Evolutionary conservation across 192 early-diverging fungal genomes (phyloP), one percentile per base, ranked within the genome.

Genomic region (Coemansia sp.): DNA sequence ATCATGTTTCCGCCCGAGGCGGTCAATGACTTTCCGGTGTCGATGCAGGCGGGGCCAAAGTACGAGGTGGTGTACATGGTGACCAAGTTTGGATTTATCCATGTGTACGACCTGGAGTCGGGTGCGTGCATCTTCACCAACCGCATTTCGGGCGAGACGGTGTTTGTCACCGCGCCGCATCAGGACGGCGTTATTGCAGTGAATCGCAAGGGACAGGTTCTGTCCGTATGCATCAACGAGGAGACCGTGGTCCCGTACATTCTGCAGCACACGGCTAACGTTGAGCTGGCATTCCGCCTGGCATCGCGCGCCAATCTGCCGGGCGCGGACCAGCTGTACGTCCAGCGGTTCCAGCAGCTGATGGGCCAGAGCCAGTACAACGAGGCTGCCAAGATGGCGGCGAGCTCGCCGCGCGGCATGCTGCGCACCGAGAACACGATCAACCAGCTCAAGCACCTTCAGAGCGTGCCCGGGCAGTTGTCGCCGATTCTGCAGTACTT

Each of bases 401-500:
- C 96, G 26, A 93, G 76, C 32, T 96, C 95, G 5, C 96, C 96
- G 21, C 78, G 93, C 73, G 92, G 93, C 14, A 92, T 97, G 59
- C 84, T 99, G 62, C 88, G 96, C 67, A 96, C 95, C 0, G 84
- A 88, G 25, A 82, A 87, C 48, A 97, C 94, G 10, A 93, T 99
- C 76, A 92, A 99, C 55, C 84, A 88, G 19, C 94, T 99, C 70
- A 93, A 94, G 79, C 75, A 87, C 31, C 72, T 92, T 42, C 83
- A 87, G 30, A 85, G 85, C 34, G 68, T 62, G 11, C 79, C 83
- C 8, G 92, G 91, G 12, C 87, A 92, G 70, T 66, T 92, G 6
- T 85, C 91, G 14, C 96, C 96, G 10, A 91, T 99, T 58, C 81
- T 97, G 40, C 92, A 95, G 79, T 99, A 99, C 81, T 99, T 99